Percentiles rank a stretch among this genome's conserved stretches.
phyloP scores from a whole-genome alignment of 2,329 filamentous ascomycete genomes.

The Nigrograna mackinnonii region DNA sequence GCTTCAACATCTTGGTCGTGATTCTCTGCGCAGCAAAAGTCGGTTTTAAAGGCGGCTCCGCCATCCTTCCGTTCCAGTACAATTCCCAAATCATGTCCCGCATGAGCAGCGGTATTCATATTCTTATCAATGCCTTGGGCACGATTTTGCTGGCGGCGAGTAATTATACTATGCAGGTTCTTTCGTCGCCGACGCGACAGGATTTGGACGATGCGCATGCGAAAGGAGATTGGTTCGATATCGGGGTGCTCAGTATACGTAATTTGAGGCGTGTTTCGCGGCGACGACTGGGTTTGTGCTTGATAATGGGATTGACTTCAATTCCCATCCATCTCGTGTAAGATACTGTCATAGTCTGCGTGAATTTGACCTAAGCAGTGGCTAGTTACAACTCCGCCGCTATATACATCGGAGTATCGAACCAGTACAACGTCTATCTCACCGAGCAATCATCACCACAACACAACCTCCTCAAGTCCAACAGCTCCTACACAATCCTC shows the following conservation, averaged over 20 bases:
- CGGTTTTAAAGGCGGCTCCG: constrained; percentile 1
- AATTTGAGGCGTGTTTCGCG: constrained; percentile 32
- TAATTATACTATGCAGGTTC: constrained; percentile 30
- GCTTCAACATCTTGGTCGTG: constrained; percentile 13
- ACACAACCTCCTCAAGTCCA: neutral
- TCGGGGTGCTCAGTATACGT: constrained; percentile 46
- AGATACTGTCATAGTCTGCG: too few relatives aligned
- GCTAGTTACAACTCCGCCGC: constrained; percentile 26
- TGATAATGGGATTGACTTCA: constrained; percentile 26
- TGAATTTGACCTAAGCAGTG: too few relatives aligned
- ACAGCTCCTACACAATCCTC: neutral
- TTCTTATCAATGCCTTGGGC: constrained; percentile 54
- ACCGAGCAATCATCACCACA: neutral
- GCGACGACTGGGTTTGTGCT: constrained; percentile 6
- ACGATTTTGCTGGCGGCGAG: constrained; percentile 20
- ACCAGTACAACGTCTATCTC: constrained; percentile 15
- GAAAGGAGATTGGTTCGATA: constrained; percentile 40
- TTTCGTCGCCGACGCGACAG: constrained; percentile 21
- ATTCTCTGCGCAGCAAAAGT: neutral
- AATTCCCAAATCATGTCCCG: constrained; percentile 2
- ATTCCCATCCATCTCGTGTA: constrained; percentile 43
- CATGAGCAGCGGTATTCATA: constrained; percentile 38
- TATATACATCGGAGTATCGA: constrained; percentile 15
- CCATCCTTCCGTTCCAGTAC: constrained; percentile 1
- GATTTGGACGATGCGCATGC: constrained; percentile 25